phyloP scores from a whole-genome alignment of 2,329 filamentous ascomycete genomes.

The Xylaria polymorpha region DNA sequence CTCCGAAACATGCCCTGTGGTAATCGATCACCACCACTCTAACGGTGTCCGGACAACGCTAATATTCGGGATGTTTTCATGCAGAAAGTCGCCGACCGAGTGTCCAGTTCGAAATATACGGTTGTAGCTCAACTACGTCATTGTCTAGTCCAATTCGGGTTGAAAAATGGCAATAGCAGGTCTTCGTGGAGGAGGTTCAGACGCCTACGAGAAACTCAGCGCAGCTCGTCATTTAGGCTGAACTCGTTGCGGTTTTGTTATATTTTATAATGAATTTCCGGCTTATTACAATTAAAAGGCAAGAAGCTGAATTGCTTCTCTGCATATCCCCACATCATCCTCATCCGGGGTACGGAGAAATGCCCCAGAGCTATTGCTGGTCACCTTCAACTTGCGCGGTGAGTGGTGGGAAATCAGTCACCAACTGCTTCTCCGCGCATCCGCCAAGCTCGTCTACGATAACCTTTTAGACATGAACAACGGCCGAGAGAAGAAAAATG shows the following conservation, averaged over 20 bases:
- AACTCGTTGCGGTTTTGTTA: neutral
- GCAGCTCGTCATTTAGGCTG: neutral
- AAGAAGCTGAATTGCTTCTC: neutral
- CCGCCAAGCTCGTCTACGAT: slow-evolving; percentile 19
- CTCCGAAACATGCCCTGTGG: neutral
- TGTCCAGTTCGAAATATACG: neutral
- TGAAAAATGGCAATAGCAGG: neutral
- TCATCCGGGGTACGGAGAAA: slow-evolving; percentile 1
- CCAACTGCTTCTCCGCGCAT: slow-evolving; percentile 25
- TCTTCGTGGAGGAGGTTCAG: neutral
- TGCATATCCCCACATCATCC: neutral
- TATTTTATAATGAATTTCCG: neutral
- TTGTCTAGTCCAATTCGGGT: neutral
- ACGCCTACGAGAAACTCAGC: neutral
- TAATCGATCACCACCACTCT: neutral
- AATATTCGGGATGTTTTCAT: neutral
- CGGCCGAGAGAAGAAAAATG: neutral
- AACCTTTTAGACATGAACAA: neutral
- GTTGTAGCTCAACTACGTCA: neutral
- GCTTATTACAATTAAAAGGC: neutral
- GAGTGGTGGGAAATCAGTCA: slow-evolving; percentile 36
- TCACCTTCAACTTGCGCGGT: slow-evolving; percentile 5
- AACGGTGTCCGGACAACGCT: neutral
- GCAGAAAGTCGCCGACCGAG: neutral
- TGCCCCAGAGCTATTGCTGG: neutral